Conservation (phyloP, 208 protist genomes). For the Leishmania major region DNA sequence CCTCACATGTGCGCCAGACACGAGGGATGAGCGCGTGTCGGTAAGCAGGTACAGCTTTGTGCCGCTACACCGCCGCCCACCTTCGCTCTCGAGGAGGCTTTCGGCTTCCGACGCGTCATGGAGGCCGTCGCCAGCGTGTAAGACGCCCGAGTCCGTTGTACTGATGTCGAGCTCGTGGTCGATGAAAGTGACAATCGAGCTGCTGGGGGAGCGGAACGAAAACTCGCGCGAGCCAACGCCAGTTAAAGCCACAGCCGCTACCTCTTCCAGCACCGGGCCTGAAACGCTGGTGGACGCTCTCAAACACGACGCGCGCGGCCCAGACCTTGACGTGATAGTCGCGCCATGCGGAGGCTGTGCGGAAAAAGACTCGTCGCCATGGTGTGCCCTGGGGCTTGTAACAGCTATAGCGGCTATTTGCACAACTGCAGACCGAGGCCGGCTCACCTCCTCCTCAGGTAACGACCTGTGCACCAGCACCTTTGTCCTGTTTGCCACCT, state of each 20-base stretch:
- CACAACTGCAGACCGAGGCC: too few relatives aligned
- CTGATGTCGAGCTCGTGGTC: constrained; percentile 5
- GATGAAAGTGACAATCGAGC: constrained; percentile 6
- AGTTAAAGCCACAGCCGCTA: not conserved
- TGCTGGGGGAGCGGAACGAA: not conserved
- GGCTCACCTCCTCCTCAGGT: not conserved
- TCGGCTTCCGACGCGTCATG: not conserved
- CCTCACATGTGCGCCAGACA: not conserved
- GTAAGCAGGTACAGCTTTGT: not conserved
- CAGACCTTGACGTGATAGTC: not conserved
- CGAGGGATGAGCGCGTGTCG: not conserved
- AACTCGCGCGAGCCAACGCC: not conserved
- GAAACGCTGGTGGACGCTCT: not conserved
- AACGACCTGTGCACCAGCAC: not conserved
- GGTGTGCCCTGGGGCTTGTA: not conserved
- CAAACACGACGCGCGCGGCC: not conserved
- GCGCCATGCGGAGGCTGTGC: not conserved
- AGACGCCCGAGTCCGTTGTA: not conserved
- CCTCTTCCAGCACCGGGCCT: not conserved
- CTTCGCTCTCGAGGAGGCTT: not conserved
- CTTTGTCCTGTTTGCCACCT: too few relatives aligned
- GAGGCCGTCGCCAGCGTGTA: not conserved
- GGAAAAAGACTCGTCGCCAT: not conserved
- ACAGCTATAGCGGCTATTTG: not conserved
- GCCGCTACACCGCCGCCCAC: not conserved